A percentile compares a stretch with the other conserved stretches of the same genome.
Evolutionary conservation across 192 early-diverging fungal species (phyloP).

Genomic region (Coemansia sp.): DNA sequence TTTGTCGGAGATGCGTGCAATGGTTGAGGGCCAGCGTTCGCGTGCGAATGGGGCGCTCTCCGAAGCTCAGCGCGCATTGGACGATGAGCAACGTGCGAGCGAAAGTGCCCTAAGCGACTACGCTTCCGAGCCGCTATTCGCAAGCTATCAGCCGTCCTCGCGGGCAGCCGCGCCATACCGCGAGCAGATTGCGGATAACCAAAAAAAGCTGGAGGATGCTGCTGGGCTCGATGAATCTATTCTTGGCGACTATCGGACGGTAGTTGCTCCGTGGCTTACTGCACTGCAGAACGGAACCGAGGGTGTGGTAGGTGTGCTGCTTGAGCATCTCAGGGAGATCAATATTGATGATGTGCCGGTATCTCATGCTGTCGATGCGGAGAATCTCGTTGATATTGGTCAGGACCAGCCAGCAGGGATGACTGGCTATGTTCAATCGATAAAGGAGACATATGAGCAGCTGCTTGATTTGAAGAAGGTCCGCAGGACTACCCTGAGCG

Average conservation of each 20-base stretch:
- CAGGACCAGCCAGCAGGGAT: slow-evolving; percentile 47
- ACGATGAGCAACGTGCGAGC: slow-evolving; percentile 86
- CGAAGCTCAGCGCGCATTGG: slow-evolving; percentile 65
- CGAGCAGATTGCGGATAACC: slow-evolving; percentile 71
- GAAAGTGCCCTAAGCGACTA: slow-evolving; percentile 76
- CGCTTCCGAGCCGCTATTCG: slow-evolving; percentile 62
- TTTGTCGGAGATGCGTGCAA: slow-evolving; percentile 60
- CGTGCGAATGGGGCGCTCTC: slow-evolving; percentile 66
- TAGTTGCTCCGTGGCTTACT: slow-evolving; percentile 44
- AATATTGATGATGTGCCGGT: slow-evolving; percentile 32
- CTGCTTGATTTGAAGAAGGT: slow-evolving; percentile 40
- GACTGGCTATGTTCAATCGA: slow-evolving; percentile 36
- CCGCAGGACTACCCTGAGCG: slow-evolving; percentile 54
- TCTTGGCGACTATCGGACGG: slow-evolving; percentile 40
- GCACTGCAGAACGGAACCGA: slow-evolving; percentile 47
- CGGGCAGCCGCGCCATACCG: slow-evolving; percentile 70
- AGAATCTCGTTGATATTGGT: slow-evolving; percentile 63
- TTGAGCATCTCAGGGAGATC: slow-evolving; percentile 49
- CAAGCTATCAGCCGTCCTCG: slow-evolving; percentile 82
- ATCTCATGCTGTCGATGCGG: slow-evolving; percentile 26
- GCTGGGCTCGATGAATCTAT: slow-evolving; percentile 62
- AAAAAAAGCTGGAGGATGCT: slow-evolving; percentile 77
- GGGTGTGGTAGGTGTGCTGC: slow-evolving; percentile 52
- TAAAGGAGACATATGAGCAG: slow-evolving; percentile 45
- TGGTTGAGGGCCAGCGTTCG: slow-evolving; percentile 65